Conservation (phyloP, 805 yeast species). For the Saccharomycopsis olivae region DNA sequence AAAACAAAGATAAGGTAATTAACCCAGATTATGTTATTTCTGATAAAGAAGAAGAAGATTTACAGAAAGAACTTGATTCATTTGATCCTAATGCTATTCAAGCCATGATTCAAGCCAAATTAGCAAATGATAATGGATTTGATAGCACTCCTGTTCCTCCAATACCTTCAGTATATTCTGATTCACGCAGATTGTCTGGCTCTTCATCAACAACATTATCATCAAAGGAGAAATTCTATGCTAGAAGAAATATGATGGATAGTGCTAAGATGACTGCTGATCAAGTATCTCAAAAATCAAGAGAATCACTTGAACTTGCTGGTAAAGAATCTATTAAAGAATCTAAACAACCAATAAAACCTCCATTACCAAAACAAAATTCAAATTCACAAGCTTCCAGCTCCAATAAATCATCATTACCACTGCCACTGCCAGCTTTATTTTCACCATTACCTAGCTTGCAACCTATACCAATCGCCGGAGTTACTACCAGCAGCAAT, state of each 20-base stretch:
- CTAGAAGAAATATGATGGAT: slow-evolving; percentile 13
- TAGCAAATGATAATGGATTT: slow-evolving; percentile 15
- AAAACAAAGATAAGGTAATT: slow-evolving; percentile 9
- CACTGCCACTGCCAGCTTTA: slow-evolving; percentile 1
- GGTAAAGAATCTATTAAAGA: too few relatives aligned
- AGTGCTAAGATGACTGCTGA: not conserved
- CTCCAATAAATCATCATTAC: not conserved
- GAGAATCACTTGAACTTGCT: too few relatives aligned
- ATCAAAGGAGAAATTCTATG: slow-evolving; percentile 13
- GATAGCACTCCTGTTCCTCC: not conserved
- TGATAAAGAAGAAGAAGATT: slow-evolving; percentile 8
- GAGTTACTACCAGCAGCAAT: not conserved
- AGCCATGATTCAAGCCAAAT: slow-evolving; percentile 13
- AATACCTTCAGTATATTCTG: not conserved
- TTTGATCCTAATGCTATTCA: slow-evolving; percentile 13
- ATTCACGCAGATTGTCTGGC: not conserved
- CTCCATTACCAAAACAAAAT: not conserved
- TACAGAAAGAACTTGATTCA: slow-evolving; percentile 14
- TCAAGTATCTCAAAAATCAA: not conserved
- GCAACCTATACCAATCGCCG: not conserved
- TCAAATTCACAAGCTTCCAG: not conserved
- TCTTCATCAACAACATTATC: slow-evolving; percentile 1
- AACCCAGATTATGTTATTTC: slow-evolving; percentile 11
- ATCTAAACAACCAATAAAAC: not conserved
- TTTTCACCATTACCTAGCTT: not conserved